These are phyloP conservation scores for Globisporangium viniferum DNA, from an alignment of 352 stramenopile species.

Conservation along the genomic window DNA sequence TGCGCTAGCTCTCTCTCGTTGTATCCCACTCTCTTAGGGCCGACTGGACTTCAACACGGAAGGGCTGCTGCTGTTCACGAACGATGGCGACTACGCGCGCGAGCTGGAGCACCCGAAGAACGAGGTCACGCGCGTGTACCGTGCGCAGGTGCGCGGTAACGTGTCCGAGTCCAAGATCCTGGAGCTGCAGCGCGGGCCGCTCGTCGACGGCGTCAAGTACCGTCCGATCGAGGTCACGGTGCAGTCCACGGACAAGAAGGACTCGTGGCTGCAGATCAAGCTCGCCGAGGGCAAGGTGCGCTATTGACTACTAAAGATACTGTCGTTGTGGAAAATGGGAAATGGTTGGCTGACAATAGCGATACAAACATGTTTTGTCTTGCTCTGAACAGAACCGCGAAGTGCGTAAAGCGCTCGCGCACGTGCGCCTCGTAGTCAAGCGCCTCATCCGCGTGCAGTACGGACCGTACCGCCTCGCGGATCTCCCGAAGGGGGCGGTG, in stretches of 20 bases:
- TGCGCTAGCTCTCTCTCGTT: background rate
- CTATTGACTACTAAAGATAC: background rate
- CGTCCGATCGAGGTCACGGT: slow-evolving; percentile 66
- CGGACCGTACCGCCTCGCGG: slow-evolving; percentile 83
- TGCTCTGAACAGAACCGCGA: slow-evolving; percentile 77
- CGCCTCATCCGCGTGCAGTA: slow-evolving; percentile 88
- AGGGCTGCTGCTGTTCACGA: slow-evolving; percentile 90
- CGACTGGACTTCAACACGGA: slow-evolving; percentile 93
- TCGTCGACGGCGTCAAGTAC: slow-evolving; percentile 86
- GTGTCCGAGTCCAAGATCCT: slow-evolving; percentile 79
- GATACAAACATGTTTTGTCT: background rate
- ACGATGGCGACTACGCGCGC: slow-evolving; percentile 88
- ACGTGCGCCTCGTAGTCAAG: slow-evolving; percentile 87
- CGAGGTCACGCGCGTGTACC: slow-evolving; percentile 75
- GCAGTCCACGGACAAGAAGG: slow-evolving; percentile 81
- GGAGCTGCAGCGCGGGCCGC: slow-evolving; percentile 67
- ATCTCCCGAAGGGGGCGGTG: slow-evolving; percentile 71
- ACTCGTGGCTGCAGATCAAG: slow-evolving; percentile 88
- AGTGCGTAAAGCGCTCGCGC: slow-evolving; percentile 83
- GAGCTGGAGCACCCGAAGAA: slow-evolving; percentile 86
- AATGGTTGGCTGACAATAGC: background rate
- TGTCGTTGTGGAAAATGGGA: background rate
- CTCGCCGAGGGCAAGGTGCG: slow-evolving; percentile 84
- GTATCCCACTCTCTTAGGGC: slow-evolving; percentile 28
- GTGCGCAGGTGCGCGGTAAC: slow-evolving; percentile 76